A percentile compares a stretch with the other conserved stretches of the same genome.
phyloP scores from a whole-genome alignment of 768 basidiomycete genomes.

The Rubroboletus pulcherrimus region DNA sequence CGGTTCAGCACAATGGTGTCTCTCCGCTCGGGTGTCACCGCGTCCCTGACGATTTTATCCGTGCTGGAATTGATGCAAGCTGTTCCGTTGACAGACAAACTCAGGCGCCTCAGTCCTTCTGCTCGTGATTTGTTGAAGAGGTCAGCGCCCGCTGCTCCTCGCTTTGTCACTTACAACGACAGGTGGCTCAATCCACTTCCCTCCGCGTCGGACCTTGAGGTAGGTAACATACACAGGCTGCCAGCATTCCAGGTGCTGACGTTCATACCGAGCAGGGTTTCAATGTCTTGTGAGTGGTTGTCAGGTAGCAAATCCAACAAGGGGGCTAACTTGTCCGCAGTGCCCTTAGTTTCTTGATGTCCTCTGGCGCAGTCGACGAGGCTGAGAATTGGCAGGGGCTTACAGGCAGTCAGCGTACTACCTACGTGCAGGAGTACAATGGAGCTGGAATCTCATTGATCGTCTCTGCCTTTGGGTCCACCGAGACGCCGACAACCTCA shows the following conservation, averaged over 20 bases:
- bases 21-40: conserved; percentile 4
- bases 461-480: conserved; percentile 52
- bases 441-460: conserved; percentile 56
- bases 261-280: conserved; percentile 24
- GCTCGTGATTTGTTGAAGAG: conserved; percentile 21
- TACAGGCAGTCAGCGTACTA: conserved; percentile 34
- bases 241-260: not conserved
- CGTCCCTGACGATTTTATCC: conserved; percentile 4
- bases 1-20: conserved; percentile 14
- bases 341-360: conserved; percentile 41
- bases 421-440: conserved; percentile 45
- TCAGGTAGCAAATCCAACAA: not conserved
- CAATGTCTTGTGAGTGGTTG: conserved; percentile 32
- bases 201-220: conserved; percentile 40
- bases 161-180: conserved; percentile 44
- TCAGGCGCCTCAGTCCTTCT: conserved; percentile 19
- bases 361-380: conserved; percentile 42
- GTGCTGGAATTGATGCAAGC: conserved; percentile 12
- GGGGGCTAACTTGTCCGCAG: conserved; percentile 15
- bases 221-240: conserved; percentile 15
- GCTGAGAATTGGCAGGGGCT: conserved; percentile 44
- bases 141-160: conserved; percentile 41
- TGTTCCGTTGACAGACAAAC: conserved; percentile 20
- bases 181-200: conserved; percentile 44
- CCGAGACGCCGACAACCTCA: conserved; percentile 39